A percentile compares a stretch with the other conserved stretches of the same genome.
Conservation (phyloP, 768 basidiomycete genomes). For the Rhizopogon vesiculosus region DNA sequence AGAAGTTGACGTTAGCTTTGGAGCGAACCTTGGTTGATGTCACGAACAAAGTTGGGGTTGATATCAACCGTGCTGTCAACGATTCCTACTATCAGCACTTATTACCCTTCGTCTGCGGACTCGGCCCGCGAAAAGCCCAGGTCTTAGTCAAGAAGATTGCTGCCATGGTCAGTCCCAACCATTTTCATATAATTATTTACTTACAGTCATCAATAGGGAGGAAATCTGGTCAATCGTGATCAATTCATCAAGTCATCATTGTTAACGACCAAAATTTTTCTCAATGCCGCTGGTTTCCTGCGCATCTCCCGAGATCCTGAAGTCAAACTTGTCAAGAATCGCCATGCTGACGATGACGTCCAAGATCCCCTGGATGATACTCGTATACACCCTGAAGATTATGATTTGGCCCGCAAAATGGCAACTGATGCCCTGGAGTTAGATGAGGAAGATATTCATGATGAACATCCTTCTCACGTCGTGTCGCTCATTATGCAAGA, state of each 20-base stretch:
- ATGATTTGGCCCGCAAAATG: conserved; percentile 97
- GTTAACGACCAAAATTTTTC: conserved; percentile 81
- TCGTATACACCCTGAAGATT: conserved; percentile 96
- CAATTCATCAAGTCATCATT: conserved; percentile 82
- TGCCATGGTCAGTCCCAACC: conserved; percentile 49
- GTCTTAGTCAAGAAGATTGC: conserved; percentile 78
- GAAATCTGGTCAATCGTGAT: conserved; percentile 79
- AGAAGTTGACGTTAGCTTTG: conserved; percentile 75
- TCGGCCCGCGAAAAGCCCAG: conserved; percentile 93
- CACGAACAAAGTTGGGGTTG: conserved; percentile 90
- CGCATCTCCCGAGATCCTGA: conserved; percentile 76
- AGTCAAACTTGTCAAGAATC: conserved; percentile 54
- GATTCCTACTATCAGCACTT: conserved; percentile 87
- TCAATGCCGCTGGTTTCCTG: conserved; percentile 91
- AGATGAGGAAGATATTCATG: conserved; percentile 96
- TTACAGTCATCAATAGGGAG: conserved; percentile 52
- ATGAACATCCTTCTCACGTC: conserved; percentile 87
- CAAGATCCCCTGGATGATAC: conserved; percentile 92
- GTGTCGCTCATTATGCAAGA: conserved; percentile 86
- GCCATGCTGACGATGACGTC: conserved; percentile 58
- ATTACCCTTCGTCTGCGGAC: conserved; percentile 85
- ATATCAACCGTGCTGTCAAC: conserved; percentile 89
- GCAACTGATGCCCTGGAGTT: conserved; percentile 94
- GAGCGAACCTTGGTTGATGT: conserved; percentile 89
- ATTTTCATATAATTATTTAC: background rate